Percentiles rank a stretch among this genome's conserved stretches.
Evolutionary conservation across 352 stramenopile genomes (phyloP).

Genomic region (Phytophthora aleatoria): DNA sequence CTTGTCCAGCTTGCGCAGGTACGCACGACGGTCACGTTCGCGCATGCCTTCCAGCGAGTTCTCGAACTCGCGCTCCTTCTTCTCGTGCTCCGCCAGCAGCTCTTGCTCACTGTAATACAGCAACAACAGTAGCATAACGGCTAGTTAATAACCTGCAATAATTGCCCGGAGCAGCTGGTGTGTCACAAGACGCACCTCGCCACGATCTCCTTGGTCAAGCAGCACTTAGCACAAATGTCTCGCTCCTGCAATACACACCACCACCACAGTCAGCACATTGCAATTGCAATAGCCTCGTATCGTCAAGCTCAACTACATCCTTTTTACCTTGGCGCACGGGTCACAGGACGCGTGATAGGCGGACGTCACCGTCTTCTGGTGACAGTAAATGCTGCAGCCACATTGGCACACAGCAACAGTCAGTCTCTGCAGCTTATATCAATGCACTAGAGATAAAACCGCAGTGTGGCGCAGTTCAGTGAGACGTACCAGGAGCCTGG

Average conservation of each 20-base stretch:
- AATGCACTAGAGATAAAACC: background rate
- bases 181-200: constrained; percentile 42
- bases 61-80: constrained; percentile 60
- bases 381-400: constrained; percentile 87
- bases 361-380: constrained; percentile 90
- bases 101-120: constrained; percentile 53
- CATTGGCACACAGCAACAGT: constrained; percentile 2
- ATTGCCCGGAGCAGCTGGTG: background rate
- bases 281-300: background rate
- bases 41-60: constrained; percentile 65
- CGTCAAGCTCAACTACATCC: background rate
- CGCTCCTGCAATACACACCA: constrained; percentile 42
- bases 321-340: constrained; percentile 80
- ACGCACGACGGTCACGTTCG: constrained; percentile 77
- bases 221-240: constrained; percentile 91
- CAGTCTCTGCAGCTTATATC: background rate
- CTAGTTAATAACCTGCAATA: constrained; percentile 2
- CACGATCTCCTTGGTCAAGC: constrained; percentile 73
- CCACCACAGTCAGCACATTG: constrained; percentile 6
- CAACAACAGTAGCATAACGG: background rate
- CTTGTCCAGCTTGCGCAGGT: constrained; percentile 71
- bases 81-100: constrained; percentile 45
- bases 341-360: constrained; percentile 96
- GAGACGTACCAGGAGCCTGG: constrained; percentile 85
- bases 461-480: constrained; percentile 6